Evolutionary conservation across 2,329 filamentous ascomycete species (phyloP).

Genomic region (Parasarocladium wereldwijsianum): DNA sequence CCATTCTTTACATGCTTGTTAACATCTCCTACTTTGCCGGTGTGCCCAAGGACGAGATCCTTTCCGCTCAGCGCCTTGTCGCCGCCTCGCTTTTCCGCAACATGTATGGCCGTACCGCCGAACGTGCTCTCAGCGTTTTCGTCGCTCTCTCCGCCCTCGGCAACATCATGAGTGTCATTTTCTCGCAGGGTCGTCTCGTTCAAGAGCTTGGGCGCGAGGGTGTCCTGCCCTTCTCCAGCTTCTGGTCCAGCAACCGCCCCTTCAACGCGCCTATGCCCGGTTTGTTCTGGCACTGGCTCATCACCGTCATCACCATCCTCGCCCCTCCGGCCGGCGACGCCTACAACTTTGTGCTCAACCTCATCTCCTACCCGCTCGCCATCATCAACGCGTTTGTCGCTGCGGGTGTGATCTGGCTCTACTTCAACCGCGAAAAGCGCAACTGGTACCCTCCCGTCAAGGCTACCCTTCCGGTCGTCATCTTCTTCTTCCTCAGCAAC

Average conservation of each 20-base stretch:
- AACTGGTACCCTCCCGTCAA: constrained; percentile 40
- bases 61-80: constrained; percentile 33
- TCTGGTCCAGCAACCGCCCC: constrained; percentile 50
- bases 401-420: constrained; percentile 37
- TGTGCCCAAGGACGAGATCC: constrained; percentile 36
- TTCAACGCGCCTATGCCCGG: constrained; percentile 47
- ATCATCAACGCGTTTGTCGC: constrained; percentile 41
- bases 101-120: constrained; percentile 36
- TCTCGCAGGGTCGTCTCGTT: constrained; percentile 51
- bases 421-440: constrained; percentile 28
- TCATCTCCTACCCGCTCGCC: constrained; percentile 50
- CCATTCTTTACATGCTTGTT: constrained; percentile 49
- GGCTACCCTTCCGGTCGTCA: constrained; percentile 35
- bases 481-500: constrained; percentile 48
- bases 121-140: constrained; percentile 47
- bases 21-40: constrained; percentile 55
- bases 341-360: constrained; percentile 47
- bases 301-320: constrained; percentile 50
- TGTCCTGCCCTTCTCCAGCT: constrained; percentile 44
- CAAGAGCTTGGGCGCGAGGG: constrained; percentile 54
- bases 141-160: constrained; percentile 54
- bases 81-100: constrained; percentile 41
- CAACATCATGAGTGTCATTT: constrained; percentile 53
- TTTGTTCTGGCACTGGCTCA: constrained; percentile 48
- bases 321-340: constrained; percentile 53